Base-by-base conservation (phyloP, 371 early-diverging fungal species). In the Syncephalastrum contaminatum region DNA sequence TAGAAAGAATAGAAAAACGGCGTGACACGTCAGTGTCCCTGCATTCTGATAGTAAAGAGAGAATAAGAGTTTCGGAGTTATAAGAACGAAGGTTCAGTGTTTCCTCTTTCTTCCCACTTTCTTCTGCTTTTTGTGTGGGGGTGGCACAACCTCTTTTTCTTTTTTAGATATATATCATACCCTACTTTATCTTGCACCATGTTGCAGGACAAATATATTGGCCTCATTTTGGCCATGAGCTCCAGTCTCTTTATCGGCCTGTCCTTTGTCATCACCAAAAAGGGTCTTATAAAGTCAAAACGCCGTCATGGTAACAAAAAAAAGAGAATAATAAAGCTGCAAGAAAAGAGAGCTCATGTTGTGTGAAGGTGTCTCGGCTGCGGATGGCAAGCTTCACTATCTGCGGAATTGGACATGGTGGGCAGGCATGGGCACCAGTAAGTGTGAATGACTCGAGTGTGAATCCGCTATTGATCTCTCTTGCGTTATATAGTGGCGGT, bases 341-440 rank as follows among this genome's bases (percentile, higher is more conserved):
- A 5, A 2, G 36, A 30, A 1, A 30, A 2, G 10, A 30, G 10
- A 12, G 24, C 36, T 50, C 50, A 50, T 49, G 16, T 51, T 46
- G 24, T 12, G 51, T 53, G 21, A 24, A 72, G 65, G 65, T 58
- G 73, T 84, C n/a, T 79, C 82, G 42, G 91, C 91, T 12, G 84
- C 83, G 5, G 91, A 93, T 46, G 81, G 80, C 27, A 54, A 58
- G 45, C 82, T 90, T 59, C 80, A 82, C 45, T 94, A 92, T 63
- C 74, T 94, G 48, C 82, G 83, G 59, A 90, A 89, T 72, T 77
- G 83, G 60, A 84, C 88, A 42, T 96, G 96, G 96, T 95, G 96
- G 91, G 73, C 81, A 39, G 96, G 96, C 51, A 93, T 93, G 85
- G 61, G 82, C 14, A 89, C 90, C 60, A 94, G 88, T 89, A 44